Base-by-base conservation (phyloP, 805 yeast species). In the Candida ficus region DNA sequence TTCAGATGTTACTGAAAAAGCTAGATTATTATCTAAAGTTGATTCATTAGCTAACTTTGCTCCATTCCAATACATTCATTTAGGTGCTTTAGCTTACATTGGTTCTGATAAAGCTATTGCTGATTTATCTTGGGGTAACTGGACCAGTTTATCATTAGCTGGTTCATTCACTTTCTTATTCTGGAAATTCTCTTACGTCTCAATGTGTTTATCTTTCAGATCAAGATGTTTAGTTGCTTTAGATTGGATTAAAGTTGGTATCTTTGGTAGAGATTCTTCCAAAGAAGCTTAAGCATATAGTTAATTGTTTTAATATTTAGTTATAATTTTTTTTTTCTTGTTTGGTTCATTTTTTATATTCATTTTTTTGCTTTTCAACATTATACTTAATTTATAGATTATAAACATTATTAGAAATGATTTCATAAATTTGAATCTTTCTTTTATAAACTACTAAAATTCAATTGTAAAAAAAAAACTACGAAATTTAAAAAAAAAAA, bases 61-160 rank as follows among this genome's bases (percentile, higher is more conserved):
- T 28, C 82, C 85, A 45, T 89, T 89, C 69, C 75, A 74, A 54
- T 89, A 90, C 70, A 68, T 80, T 38, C 95, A 89, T 70, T 87
- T 80, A 67, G 97, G 97, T 66, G 81, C 96, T 13, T 73, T 89
- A 51, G 96, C 96, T 25, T 89, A 89, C 69, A 78, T 89, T 62
- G 97, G 97, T 54, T 75, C 86, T 31, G 97, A 90, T 64, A 79
- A 80, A 64, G 97, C 97, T 39, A 91, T 89, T 57, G 97, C 97
- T 28, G 95, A 90, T 64, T 75, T 90, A 57, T 77, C 84, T n/a
- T 68, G 70, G 52, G 85, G 85, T 53, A 80, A 79, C 59, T 83
- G 88, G 77, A 79, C 85, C 35, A 78, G 83, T 61, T 78, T 86
- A 60, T 78, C 95, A 9, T 75, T 90, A 43, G 95, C 95, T 60